Percentiles rank a stretch among this genome's conserved stretches.
These are phyloP conservation scores for Cyberlindnera saturnus DNA, from an alignment of 805 yeast genomes.

Conservation along the genomic window DNA sequence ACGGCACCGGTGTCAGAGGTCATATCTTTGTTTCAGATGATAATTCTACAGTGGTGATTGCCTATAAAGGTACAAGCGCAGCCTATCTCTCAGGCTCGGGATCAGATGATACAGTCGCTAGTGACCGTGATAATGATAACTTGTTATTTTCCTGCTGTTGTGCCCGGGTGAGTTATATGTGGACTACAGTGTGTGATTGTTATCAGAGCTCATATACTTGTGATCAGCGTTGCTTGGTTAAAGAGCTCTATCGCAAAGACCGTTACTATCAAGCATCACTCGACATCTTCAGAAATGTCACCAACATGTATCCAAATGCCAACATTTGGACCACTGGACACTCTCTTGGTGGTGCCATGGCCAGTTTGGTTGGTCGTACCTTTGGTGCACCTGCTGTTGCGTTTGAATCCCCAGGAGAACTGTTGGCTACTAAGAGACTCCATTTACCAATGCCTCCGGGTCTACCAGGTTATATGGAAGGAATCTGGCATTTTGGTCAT, in stretches of 20 bases:
- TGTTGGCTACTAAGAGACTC: constrained; percentile 72
- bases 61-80: constrained; percentile 90
- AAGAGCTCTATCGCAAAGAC: constrained; percentile 66
- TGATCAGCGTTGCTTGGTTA: constrained; percentile 80
- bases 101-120: constrained; percentile 74
- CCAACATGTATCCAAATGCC: constrained; percentile 57
- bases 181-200: constrained; percentile 96
- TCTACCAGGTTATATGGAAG: constrained; percentile 65
- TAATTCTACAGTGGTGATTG: constrained; percentile 58
- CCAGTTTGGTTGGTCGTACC: constrained; percentile 78
- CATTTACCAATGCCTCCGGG: constrained; percentile 96
- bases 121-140: constrained; percentile 85
- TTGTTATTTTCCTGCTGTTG: constrained; percentile 92
- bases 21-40: constrained; percentile 72
- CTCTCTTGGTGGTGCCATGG: constrained; percentile 86
- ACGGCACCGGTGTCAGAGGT: constrained; percentile 78
- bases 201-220: constrained; percentile 80
- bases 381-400: constrained; percentile 87
- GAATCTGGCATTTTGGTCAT: constrained; percentile 93
- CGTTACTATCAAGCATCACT: constrained; percentile 76
- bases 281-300: constrained; percentile 71
- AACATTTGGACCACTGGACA: constrained; percentile 93
- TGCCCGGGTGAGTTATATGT: constrained; percentile 82
- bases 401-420: constrained; percentile 91
- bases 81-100: constrained; percentile 72